phyloP scores from a whole-genome alignment of 2,329 filamentous ascomycete genomes.

The Neocucurbitaria cava region DNA sequence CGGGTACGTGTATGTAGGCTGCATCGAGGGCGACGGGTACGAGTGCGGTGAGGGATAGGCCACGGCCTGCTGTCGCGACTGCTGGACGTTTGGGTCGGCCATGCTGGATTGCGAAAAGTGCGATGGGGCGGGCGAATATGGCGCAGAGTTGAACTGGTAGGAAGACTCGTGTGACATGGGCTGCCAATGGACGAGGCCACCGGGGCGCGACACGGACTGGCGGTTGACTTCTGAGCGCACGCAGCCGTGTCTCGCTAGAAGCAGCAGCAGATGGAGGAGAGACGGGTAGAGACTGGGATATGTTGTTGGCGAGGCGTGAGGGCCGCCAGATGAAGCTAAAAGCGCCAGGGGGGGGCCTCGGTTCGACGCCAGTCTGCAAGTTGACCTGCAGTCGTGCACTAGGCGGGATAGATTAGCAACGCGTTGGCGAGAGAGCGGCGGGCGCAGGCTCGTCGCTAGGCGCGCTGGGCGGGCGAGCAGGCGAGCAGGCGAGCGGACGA shows the following conservation, averaged over 20 bases:
- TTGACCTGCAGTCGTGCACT: constrained; percentile 15
- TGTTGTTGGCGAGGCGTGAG: constrained; percentile 27
- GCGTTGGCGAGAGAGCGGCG: constrained; percentile 2
- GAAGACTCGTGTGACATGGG: constrained; percentile 44
- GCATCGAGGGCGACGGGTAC: constrained; percentile 60
- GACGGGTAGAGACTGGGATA: constrained; percentile 30
- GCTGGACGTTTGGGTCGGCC: constrained; percentile 43
- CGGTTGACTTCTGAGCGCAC: constrained; percentile 19
- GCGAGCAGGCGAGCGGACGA: too few species aligned
- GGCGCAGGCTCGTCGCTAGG: constrained; percentile 6
- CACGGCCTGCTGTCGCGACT: constrained; percentile 35
- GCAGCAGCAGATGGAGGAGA: constrained; percentile 13
- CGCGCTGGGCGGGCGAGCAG: constrained; percentile 3
- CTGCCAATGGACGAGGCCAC: constrained; percentile 35
- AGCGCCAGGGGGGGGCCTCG: constrained; percentile 29
- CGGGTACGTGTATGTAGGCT: constrained; percentile 58
- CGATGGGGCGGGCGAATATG: constrained; percentile 42
- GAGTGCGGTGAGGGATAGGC: constrained; percentile 57
- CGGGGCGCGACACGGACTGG: constrained; percentile 30
- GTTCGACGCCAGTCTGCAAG: constrained; percentile 22
- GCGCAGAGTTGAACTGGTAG: constrained; percentile 29
- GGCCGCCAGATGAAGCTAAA: constrained; percentile 22
- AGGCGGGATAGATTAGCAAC: constrained; percentile 22
- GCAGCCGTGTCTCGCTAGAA: constrained; percentile 27
- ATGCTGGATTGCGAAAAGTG: constrained; percentile 43